Base-by-base conservation (phyloP, 768 basidiomycete genomes). In the Crepidotus variabilis region DNA sequence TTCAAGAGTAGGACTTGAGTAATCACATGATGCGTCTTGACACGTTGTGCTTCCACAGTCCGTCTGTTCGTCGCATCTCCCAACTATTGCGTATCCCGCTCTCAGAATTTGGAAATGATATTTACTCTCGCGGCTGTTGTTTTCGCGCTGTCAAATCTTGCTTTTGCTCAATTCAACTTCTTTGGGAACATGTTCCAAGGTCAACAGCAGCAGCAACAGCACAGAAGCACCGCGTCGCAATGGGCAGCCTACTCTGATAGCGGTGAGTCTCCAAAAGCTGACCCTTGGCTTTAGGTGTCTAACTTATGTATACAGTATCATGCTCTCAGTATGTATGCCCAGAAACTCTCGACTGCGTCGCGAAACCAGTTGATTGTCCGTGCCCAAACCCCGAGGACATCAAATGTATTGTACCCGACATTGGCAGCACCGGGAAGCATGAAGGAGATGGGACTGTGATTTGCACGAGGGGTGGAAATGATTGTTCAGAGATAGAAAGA, bases 241-340 rank as follows among this genome's bases (percentile, higher is more conserved):
- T 89, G 87, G 83, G 77, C 77, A 24, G 74, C 82, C 0, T 85
- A 88, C 50, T 77, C 82, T 24, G 87, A 90, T 32, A 77, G 75
- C 61, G 83, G 90, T 14, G 80, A 70, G 50, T 36, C 24, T 24
- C 36, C 14, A 1, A 21, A 45, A n/a, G 11, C 47, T 6, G 13
- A 18, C 47, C 18, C 23, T 18, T 23, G 16, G 50, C 43, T 45
- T 21, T 49, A 34, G 28, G 35, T 23, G 39, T 28, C 50, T 36
- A 21, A 32, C 35, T 46, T 43, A 23, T 49, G 39, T 21, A 24
- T 16, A 13, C 24, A 93, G 91, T 90, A 3, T 68, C 83, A 24
- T 93, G 91, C 65, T 79, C 88, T 8, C 74, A 78, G 49, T 92
- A 92, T 66, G 73, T 92, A 18, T 92, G 91, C 66, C 90, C 88